Evolutionary conservation across 768 basidiomycete genomes (phyloP), one percentile per base, ranked within the genome.

Genomic region (Pleurotus djamor): DNA sequence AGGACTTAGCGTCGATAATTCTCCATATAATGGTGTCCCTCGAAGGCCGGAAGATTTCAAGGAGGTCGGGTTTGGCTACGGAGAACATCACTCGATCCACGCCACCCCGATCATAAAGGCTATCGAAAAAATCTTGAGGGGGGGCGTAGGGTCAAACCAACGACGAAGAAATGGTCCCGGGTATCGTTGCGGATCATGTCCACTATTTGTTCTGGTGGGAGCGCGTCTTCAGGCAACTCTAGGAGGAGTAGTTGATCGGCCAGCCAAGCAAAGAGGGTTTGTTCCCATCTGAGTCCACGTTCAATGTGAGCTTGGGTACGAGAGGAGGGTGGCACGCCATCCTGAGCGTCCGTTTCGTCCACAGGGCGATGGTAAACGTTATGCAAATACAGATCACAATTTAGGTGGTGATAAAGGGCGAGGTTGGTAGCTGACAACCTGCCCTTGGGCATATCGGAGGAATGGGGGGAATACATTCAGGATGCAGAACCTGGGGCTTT

Each of bases 1-100:
- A 81, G 0, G 76, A 75, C 66, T 83, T 83, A 1, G 79, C 80
- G 60, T 83, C 82, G 37, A 83, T 73, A 9, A 82, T 76, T 64
- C 72, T 78, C 81, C 80, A 83, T 32, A 64, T 61, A 28, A 78
- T 68, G 6, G 32, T 51, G 12, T 72, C 71, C 10, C 66, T 63
- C 9, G 64, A 57, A 1, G 63, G 67, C 12, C 76, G 73, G 6
- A 62, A 70, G 36, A 82, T 74, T 67, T 82, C 80, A 37, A 83
- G 61, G 1, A 83, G 66, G 63, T 83, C 82, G 1, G 81, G 82
- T 63, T 81, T 82, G 8, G 77, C 77, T 13, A 79, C 63, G 12
- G 79, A 75, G 66, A 83, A 82, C 3, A 60, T 66, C 6, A 82
- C 72, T 5, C 78, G 73, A 6, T 63, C 64, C 13, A 61, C 65